These are phyloP conservation scores for Podospora comata DNA, from an alignment of 495 filamentous ascomycete genomes.

Conservation along the genomic window DNA sequence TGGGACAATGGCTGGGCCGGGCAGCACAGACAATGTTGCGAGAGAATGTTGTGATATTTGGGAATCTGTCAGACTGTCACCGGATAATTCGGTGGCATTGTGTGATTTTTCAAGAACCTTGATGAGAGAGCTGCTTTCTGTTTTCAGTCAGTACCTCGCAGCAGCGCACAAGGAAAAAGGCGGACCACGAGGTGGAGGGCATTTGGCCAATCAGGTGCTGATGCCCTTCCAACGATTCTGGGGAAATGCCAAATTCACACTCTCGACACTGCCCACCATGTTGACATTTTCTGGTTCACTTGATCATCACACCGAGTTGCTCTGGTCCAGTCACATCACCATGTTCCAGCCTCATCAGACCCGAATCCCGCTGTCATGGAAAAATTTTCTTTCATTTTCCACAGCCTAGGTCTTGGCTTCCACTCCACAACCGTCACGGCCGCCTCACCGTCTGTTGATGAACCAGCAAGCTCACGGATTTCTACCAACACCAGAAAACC, in stretches of 20 bases:
- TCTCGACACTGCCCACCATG: neutral
- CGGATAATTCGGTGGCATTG: neutral
- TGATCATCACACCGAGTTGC: constrained; percentile 9
- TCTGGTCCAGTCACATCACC: neutral
- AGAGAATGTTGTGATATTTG: constrained; percentile 37
- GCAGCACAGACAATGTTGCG: constrained; percentile 22
- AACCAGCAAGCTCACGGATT: neutral
- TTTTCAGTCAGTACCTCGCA: neutral
- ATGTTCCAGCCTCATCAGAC: neutral
- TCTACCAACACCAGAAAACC: neutral
- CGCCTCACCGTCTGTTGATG: neutral
- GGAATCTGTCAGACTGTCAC: neutral
- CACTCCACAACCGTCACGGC: neutral
- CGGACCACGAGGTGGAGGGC: neutral
- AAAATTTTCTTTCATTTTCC: neutral
- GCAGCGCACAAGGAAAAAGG: constrained; percentile 1
- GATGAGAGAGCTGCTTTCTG: neutral
- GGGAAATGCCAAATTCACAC: constrained; percentile 6
- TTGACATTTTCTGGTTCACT: neutral
- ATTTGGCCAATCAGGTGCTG: constrained; percentile 17
- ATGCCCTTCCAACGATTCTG: constrained; percentile 10
- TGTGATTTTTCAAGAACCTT: neutral
- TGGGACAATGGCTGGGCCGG: constrained; percentile 10
- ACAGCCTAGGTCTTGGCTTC: neutral
- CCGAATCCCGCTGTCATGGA: neutral